Conservation (phyloP, 495 filamentous ascomycete genomes). For the Poronia punctata region DNA sequence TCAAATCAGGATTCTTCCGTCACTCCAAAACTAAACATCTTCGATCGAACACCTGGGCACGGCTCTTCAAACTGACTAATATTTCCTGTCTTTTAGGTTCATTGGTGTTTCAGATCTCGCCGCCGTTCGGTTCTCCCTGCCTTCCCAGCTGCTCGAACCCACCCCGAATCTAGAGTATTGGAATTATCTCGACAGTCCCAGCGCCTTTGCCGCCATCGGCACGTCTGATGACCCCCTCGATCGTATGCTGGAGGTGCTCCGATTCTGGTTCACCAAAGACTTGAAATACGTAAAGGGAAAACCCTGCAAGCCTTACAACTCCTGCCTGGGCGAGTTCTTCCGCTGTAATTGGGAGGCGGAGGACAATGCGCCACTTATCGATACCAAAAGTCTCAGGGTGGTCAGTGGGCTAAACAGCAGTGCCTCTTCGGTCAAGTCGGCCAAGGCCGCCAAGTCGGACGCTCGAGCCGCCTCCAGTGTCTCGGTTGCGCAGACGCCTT, state of each 20-base stretch:
- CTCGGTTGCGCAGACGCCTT: constrained; percentile 33
- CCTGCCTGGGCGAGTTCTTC: constrained; percentile 95
- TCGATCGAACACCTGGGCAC: too few species aligned
- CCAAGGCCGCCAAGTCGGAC: constrained; percentile 29
- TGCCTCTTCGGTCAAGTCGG: constrained; percentile 44
- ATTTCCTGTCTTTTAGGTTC: constrained; percentile 49
- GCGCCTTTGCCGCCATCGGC: constrained; percentile 92
- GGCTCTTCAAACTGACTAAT: too few species aligned
- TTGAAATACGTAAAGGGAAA: constrained; percentile 98
- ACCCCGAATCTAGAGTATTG: constrained; percentile 97
- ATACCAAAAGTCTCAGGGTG: constrained; percentile 26
- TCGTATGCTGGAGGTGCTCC: constrained; percentile 84
- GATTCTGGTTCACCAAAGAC: constrained; percentile 99
- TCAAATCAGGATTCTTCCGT: neutral
- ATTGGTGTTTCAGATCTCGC: constrained; percentile 94
- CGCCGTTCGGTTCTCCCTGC: constrained; percentile 89
- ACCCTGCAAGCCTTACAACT: constrained; percentile 98
- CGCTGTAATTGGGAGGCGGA: constrained; percentile 92
- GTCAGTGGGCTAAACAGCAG: constrained; percentile 33
- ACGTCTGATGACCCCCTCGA: constrained; percentile 85
- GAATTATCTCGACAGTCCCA: constrained; percentile 94
- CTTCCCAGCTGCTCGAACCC: constrained; percentile 90
- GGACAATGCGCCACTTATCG: constrained; percentile 51
- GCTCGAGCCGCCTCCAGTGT: constrained; percentile 34
- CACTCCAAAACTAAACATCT: neutral